phyloP scores from a whole-genome alignment of 2,329 filamentous ascomycete species.

The Fragosphaeria purpurea region DNA sequence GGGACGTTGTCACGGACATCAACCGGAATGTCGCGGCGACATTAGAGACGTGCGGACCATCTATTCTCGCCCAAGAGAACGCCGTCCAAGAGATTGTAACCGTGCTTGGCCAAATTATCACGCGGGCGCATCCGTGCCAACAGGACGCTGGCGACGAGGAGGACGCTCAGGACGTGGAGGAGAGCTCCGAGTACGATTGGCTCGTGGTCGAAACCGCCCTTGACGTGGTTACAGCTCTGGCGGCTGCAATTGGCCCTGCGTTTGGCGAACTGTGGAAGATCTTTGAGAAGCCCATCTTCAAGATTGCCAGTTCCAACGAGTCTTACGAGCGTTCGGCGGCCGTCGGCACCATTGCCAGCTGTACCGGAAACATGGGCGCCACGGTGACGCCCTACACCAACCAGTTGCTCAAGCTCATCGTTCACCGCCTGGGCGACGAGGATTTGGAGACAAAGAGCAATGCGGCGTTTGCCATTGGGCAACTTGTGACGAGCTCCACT shows the following conservation, averaged over 20 bases:
- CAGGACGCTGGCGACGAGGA: constrained; percentile 77
- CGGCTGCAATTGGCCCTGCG: constrained; percentile 66
- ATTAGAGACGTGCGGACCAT: constrained; percentile 81
- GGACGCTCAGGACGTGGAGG: constrained; percentile 64
- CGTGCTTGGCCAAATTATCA: constrained; percentile 68
- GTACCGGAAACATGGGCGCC: constrained; percentile 71
- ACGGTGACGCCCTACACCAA: constrained; percentile 75
- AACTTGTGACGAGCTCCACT: constrained; percentile 72
- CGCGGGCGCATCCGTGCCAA: constrained; percentile 86
- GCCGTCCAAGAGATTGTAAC: constrained; percentile 68
- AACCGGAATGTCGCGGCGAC: constrained; percentile 88
- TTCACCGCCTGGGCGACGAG: constrained; percentile 81
- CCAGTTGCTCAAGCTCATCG: constrained; percentile 65
- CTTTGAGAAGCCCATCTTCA: constrained; percentile 84
- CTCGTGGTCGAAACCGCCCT: constrained; percentile 89
- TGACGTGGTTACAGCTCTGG: constrained; percentile 78
- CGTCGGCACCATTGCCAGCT: constrained; percentile 86
- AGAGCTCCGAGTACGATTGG: constrained; percentile 90
- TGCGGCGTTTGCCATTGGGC: constrained; percentile 80
- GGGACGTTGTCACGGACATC: constrained; percentile 83
- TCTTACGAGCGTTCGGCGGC: constrained; percentile 80
- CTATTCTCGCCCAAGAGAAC: constrained; percentile 64
- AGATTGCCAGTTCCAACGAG: constrained; percentile 78
- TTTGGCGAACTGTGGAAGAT: constrained; percentile 91
- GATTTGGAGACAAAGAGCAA: constrained; percentile 92